Evolutionary conservation across 495 filamentous ascomycete species (phyloP), one percentile per base, ranked within the genome.

Genomic region (Venustampulla echinocandica): DNA sequence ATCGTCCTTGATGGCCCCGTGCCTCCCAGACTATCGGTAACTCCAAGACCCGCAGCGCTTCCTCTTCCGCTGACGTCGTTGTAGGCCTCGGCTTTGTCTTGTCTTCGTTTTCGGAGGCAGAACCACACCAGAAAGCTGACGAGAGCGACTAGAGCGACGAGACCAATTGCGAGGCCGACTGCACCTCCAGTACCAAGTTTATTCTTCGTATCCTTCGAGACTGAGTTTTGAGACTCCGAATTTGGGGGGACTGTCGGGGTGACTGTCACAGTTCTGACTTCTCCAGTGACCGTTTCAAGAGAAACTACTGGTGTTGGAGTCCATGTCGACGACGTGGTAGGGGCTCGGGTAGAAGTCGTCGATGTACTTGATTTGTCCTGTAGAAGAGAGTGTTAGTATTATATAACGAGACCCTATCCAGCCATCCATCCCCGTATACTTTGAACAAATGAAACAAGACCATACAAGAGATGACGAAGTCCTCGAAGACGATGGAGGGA

Each of bases 241-340:
- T 44, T 44, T 30, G 61, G 56, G 32, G 69, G 44, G 15, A 48
- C 46, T 0, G 74, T 62, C 3, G 64, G 70, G 18, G 64, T 64
- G 42, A 74, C 56, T 0, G 75, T 80, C 25, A 80, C 59, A 1
- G 77, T 80, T 51, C 67, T 66, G 2, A 74, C 60, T 42, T 52
- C 28, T 2, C 70, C 69, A 6, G 68, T 67, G 18, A 71, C 61
- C 14, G 75, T 78, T 40, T 69, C 56, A 20, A 73, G 55, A 10
- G 68, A 70, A 15, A 65, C 56, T 1, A 69, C 58, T 3, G 74
- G 74, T 2, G 70, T 64, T 2, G 63, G 48, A 36, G 68, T 63
- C 54, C 65, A 64, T 17, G 55, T 50, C 4, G 58, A 50, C 23
- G 54, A 47, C 10, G 49, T 27, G 5, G 47, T 19, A 32, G 46